Evolutionary conservation across 345 rosid genomes (phyloP).

Genomic region (Lumnitzera littorea): DNA sequence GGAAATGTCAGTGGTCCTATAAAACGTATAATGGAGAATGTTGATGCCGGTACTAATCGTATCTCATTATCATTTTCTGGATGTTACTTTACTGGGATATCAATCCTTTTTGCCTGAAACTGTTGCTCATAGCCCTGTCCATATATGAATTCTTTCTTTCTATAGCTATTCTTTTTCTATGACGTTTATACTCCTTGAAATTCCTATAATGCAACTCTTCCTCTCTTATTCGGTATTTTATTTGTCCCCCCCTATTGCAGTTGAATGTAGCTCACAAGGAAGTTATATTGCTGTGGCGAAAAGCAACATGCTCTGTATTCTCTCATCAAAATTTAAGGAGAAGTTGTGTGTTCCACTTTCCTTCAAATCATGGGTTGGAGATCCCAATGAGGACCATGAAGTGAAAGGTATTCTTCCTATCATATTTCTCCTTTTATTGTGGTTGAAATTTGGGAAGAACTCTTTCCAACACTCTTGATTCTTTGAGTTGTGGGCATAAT

Average conservation of each 20-base stretch:
- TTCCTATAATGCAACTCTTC: too few relatives aligned
- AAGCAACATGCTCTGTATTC: conserved; percentile 37
- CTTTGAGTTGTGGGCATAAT: too few relatives aligned
- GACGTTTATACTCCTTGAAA: too few relatives aligned
- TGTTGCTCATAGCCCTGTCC: too few relatives aligned
- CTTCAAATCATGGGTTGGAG: conserved; percentile 50
- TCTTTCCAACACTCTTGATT: too few relatives aligned
- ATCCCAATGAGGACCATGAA: conserved; percentile 23
- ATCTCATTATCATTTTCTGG: neutral
- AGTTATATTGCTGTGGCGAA: conserved; percentile 64
- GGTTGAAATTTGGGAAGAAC: conserved; percentile 1
- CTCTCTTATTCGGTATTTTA: conserved; percentile 2
- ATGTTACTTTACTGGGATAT: neutral
- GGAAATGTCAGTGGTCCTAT: conserved; percentile 44
- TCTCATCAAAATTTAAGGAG: conserved; percentile 67
- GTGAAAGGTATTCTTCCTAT: conserved; percentile 50
- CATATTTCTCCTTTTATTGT: conserved; percentile 1
- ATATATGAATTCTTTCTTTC: too few relatives aligned
- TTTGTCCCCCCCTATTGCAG: conserved; percentile 19
- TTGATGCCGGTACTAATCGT: conserved; percentile 67
- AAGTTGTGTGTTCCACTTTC: conserved; percentile 41
- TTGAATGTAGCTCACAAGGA: conserved; percentile 74
- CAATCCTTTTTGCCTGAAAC: too few relatives aligned
- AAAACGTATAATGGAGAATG: conserved; percentile 46
- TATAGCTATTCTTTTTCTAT: too few relatives aligned